These are phyloP conservation scores for Ilyonectria robusta DNA, from an alignment of 2,329 filamentous ascomycete species.

Conservation along the genomic window DNA sequence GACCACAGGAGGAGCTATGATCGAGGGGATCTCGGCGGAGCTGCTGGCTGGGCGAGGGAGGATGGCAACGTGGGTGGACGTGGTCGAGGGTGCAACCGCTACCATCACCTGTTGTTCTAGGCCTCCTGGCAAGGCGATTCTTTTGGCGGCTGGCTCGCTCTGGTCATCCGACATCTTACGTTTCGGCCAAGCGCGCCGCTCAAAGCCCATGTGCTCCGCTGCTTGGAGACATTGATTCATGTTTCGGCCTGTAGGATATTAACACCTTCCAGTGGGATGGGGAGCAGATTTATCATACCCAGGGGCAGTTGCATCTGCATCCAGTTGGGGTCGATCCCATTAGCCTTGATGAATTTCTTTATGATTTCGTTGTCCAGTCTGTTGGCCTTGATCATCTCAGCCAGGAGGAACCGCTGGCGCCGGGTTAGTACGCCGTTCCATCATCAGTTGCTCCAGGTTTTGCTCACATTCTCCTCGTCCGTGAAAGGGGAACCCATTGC, in stretches of 20 bases:
- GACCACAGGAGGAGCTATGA: conserved; percentile 22
- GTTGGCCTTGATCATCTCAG: conserved; percentile 71
- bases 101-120: conserved; percentile 1
- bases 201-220: conserved; percentile 56
- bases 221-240: conserved; percentile 62
- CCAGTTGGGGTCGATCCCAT: conserved; percentile 61
- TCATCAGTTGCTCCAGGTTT: conserved; percentile 1
- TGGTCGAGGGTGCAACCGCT: conserved; percentile 6
- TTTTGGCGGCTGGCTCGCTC: conserved; percentile 52
- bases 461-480: conserved; percentile 66
- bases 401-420: conserved; percentile 69
- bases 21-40: conserved; percentile 21
- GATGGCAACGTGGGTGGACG: conserved; percentile 36
- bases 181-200: conserved; percentile 48
- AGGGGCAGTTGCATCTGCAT: conserved; percentile 63
- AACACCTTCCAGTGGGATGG: background rate
- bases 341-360: conserved; percentile 61
- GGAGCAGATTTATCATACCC: conserved; percentile 52
- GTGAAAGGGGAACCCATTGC: conserved; percentile 56
- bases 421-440: conserved; percentile 21
- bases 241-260: conserved; percentile 58
- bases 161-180: conserved; percentile 55
- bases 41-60: conserved; percentile 44
- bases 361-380: conserved; percentile 62
- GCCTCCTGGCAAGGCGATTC: conserved; percentile 42